These are phyloP conservation scores for Geranomyces michiganensis DNA, from an alignment of 192 early-diverging fungal genomes.

Conservation along the genomic window DNA sequence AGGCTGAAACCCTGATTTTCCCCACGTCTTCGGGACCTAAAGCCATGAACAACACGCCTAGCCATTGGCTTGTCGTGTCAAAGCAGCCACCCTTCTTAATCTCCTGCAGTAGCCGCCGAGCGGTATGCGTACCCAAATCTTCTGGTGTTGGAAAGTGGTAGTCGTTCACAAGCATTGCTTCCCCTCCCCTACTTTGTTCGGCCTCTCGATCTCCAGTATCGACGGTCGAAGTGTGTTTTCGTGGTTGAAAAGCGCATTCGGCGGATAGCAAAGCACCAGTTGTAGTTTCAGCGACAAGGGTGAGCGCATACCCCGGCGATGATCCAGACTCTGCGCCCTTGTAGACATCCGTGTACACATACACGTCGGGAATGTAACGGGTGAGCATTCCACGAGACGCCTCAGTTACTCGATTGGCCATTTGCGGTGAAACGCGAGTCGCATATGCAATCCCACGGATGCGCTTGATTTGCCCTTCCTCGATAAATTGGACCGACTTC, in stretches of 20 bases:
- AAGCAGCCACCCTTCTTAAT: slow-evolving; percentile 87
- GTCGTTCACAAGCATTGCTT: slow-evolving; percentile 43
- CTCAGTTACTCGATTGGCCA: slow-evolving; percentile 91
- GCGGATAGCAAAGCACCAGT: slow-evolving; percentile 81
- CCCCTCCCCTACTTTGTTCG: slow-evolving; percentile 11
- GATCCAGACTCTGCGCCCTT: slow-evolving; percentile 90
- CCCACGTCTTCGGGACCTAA: slow-evolving; percentile 91
- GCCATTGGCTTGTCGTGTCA: slow-evolving; percentile 85
- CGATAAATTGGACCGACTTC: slow-evolving; percentile 78
- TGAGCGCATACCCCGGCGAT: slow-evolving; percentile 86
- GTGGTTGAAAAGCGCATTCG: slow-evolving; percentile 77
- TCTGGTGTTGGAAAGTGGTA: slow-evolving; percentile 79
- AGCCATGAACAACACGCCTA: slow-evolving; percentile 83
- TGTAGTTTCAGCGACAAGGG: slow-evolving; percentile 90
- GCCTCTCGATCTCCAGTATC: slow-evolving; percentile 14
- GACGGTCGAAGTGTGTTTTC: slow-evolving; percentile 25
- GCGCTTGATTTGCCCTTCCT: slow-evolving; percentile 84
- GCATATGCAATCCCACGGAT: slow-evolving; percentile 95
- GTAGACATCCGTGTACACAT: slow-evolving; percentile 96
- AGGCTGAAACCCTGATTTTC: slow-evolving; percentile 80
- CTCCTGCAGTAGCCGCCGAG: slow-evolving; percentile 80
- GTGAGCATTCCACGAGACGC: slow-evolving; percentile 84
- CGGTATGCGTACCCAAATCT: slow-evolving; percentile 79
- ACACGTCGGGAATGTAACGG: slow-evolving; percentile 94
- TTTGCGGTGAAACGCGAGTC: slow-evolving; percentile 91